Base-by-base conservation (phyloP, 2,329 filamentous ascomycete species). In the Cercospora sp. region DNA sequence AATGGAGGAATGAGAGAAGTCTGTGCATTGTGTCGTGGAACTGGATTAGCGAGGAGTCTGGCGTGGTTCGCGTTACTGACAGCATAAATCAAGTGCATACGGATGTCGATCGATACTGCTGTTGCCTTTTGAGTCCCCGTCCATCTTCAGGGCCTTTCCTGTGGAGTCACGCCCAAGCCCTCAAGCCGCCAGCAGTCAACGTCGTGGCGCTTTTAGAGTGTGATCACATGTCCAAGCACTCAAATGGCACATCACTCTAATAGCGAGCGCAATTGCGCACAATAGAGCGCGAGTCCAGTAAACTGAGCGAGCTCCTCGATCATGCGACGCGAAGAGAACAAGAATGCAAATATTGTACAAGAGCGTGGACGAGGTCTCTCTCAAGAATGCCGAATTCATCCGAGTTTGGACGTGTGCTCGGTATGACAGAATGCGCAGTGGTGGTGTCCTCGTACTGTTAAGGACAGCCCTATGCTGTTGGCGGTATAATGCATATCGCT, bases 1-100 rank as follows among this genome's bases (percentile, higher is more conserved):
- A 48, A 77, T 75, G 60, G 71, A 69, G 45, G 71, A 68, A 20
- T 73, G 61, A 66, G 48, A 6, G 33, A 12, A 18, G 10, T 7
- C 36, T 61, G 57, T 53, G 28, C n/a, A 20, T 64, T 30, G 28
- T 53, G 13, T n/a, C 16, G 55, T 61, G 58, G n/a, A 8, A 60
- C 18, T 60, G 55, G 23, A 16, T 65, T 65, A 65, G 64, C 64
- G 64, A 65, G 64, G 64, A 60, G 64, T 65, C 42, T 61, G 64
- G 57, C 18, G 45, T 51, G 40, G 40, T 64, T 45, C 53, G 36
- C 36, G 26, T 28, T 18, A 20, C 26, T 26, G 18, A 36, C 55
- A 59, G 28, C 55, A 36, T 42, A 5, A 18, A 20, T 10, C 28
- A 31, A 33, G 20, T 59, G 55, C 55, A 33, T 36, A 59, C 23